Base-by-base conservation (phyloP, 2,329 filamentous ascomycete species). In the Didymella segeticola region DNA sequence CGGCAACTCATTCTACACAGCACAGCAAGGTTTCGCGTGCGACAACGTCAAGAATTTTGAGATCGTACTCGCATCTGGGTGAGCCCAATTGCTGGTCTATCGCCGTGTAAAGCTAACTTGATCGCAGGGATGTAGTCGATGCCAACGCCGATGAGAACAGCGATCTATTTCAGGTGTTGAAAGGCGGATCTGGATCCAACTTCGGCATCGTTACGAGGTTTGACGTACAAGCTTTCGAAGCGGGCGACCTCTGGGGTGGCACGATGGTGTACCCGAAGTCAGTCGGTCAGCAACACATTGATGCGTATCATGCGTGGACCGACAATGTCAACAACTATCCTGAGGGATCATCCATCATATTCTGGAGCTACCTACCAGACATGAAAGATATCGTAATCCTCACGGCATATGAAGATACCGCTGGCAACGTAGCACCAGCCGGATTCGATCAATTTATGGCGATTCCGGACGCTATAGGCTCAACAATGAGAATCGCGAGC, bases 131-230 rank as follows among this genome's bases (percentile, higher is more conserved):
- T 3, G 20, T 53, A 2, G 33, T 53, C 25, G 62, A 77, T 22
- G 77, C 71, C 7, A 79, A 74, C 30, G 58, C 64, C 2, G 47
- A 60, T 47, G 56, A 61, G 43, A 64, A 68, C 53, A 39, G 57
- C 6, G 74, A 78, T 43, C 64, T 78, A 0, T 77, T 66, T 56
- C 64, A 67, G 51, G 75, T 73, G 11, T 58, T 78, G 30, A 77
- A 77, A 47, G 76, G 75, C 1, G 76, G 76, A n/a, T 53, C 42
- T 5, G 65, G 58, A 2, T 69, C 66, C 43, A 77, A 78, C 61
- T 77, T 78, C 43, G 75, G 74, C 9, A 60, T 77, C 11, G 74
- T 77, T 15, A 77, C 75, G 4, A 58, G 67, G 4, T 76, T 76
- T 34, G 73, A 66, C 25, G 39, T 62, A 14, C 33, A 54, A 12